Evolutionary conservation across 1,284 basidiomycete species (phyloP), one percentile per base, ranked within the genome.

Genomic region (Puccinia hordei): DNA sequence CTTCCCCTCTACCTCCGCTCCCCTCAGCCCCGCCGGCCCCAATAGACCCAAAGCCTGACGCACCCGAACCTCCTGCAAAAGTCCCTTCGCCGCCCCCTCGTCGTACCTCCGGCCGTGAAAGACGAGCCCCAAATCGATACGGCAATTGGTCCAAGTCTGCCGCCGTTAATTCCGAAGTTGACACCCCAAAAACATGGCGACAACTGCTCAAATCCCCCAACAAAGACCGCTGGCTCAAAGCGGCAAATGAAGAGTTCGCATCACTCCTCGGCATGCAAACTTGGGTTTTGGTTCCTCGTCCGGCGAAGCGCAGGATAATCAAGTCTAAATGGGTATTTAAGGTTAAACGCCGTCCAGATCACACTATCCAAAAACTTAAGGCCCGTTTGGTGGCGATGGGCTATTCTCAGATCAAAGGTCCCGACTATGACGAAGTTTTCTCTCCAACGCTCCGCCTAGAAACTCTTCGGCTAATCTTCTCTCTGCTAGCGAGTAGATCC

Each of bases 321-420:
- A n/a, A n/a, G n/a, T n/a, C n/a, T n/a, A 81, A 55, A 55, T 73
- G 69, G 69, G 69, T 73, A 53, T 73, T 73, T 30, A 49, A 51
- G 17, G 44, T 73, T 6, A 73, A 73, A 30, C 41, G 33, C 15
- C 24, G 51, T 27, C 13, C n/a, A n/a, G n/a, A n/a, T n/a, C n/a
- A n/a, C n/a, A n/a, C n/a, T n/a, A n/a, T n/a, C n/a, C n/a, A n/a
- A n/a, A n/a, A n/a, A n/a, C n/a, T n/a, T n/a, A n/a, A n/a, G n/a
- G n/a, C n/a, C n/a, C n/a, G n/a, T n/a, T n/a, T n/a, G n/a, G n/a
- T n/a, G n/a, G n/a, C n/a, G n/a, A n/a, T n/a, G n/a, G n/a, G n/a
- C n/a, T n/a, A n/a, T n/a, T n/a, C n/a, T n/a, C n/a, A n/a, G n/a
- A n/a, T n/a, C n/a, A n/a, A n/a, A n/a, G n/a, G n/a, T n/a, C n/a